These are phyloP conservation scores for Salpingoeca rosetta DNA, from an alignment of 78 protist species.

Conservation along the genomic window DNA sequence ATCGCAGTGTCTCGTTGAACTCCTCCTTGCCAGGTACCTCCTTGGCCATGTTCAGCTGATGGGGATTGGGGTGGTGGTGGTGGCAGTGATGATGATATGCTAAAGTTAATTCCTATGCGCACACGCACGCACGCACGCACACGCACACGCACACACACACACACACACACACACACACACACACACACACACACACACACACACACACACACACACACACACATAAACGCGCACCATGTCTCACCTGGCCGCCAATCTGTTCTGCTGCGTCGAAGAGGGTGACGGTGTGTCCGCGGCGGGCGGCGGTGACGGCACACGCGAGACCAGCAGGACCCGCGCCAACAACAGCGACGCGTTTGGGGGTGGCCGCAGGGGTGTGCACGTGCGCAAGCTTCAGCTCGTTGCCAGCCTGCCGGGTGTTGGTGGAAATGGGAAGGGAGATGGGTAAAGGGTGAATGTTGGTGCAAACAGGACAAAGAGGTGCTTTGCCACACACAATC, in stretches of 20 bases:
- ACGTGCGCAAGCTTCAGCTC: background rate
- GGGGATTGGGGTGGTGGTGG: background rate
- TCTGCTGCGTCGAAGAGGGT: constrained; percentile 24
- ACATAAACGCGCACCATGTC: background rate
- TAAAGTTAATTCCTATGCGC: background rate
- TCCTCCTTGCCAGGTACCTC: constrained; percentile 50
- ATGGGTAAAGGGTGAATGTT: too few species aligned
- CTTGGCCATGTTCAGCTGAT: constrained; percentile 29
- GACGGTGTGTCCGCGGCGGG: constrained; percentile 40
- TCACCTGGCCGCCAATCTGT: constrained; percentile 50
- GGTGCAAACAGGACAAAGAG: too few species aligned
- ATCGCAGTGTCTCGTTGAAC: constrained; percentile 39
- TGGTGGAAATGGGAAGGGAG: too few species aligned
- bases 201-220: background rate
- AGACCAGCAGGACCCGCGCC: constrained; percentile 62
- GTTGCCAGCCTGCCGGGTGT: background rate
- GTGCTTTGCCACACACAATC: background rate
- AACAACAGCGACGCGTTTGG: constrained; percentile 30
- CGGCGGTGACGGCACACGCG: constrained; percentile 23
- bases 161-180: background rate
- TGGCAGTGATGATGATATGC: background rate
- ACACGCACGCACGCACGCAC: background rate
- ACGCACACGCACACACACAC: background rate
- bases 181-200: background rate
- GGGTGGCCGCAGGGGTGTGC: background rate